Evolutionary conservation across 805 yeast species (phyloP).

Genomic region (Ogataea dorogensis): DNA sequence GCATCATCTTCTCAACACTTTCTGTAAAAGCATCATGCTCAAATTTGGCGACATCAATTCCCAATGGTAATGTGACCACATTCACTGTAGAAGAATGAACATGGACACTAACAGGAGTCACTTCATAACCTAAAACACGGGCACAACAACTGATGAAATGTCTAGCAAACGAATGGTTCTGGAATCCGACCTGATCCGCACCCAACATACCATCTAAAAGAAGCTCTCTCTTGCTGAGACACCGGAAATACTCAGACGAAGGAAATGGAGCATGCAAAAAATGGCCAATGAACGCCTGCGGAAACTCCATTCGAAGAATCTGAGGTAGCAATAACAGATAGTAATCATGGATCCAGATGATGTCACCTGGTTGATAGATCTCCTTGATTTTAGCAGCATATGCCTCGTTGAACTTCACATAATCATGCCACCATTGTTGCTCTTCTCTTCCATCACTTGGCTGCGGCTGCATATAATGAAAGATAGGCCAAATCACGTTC

Average conservation of each 20-base stretch:
- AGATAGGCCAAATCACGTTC: constrained; percentile 87
- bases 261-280: constrained; percentile 94
- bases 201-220: constrained; percentile 91
- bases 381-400: constrained; percentile 75
- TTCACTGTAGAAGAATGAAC: constrained; percentile 77
- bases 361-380: constrained; percentile 82
- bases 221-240: constrained; percentile 78
- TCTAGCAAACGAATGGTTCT: constrained; percentile 78
- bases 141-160: constrained; percentile 92
- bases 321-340: constrained; percentile 80
- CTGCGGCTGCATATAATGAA: constrained; percentile 86
- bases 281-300: constrained; percentile 71
- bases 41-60: constrained; percentile 74
- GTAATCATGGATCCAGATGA: constrained; percentile 92
- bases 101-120: constrained; percentile 51
- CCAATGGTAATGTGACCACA: constrained; percentile 80
- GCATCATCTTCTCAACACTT: constrained; percentile 59
- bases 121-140: constrained; percentile 81
- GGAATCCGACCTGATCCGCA: constrained; percentile 82
- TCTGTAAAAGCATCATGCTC: constrained; percentile 57
- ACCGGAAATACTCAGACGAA: constrained; percentile 87
- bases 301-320: constrained; percentile 72
- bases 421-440: constrained; percentile 77
- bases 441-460: constrained; percentile 69
- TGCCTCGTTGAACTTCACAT: constrained; percentile 86